These are phyloP conservation scores for Pythium pectinolyticum DNA, from an alignment of 352 stramenopile genomes.

Conservation along the genomic window DNA sequence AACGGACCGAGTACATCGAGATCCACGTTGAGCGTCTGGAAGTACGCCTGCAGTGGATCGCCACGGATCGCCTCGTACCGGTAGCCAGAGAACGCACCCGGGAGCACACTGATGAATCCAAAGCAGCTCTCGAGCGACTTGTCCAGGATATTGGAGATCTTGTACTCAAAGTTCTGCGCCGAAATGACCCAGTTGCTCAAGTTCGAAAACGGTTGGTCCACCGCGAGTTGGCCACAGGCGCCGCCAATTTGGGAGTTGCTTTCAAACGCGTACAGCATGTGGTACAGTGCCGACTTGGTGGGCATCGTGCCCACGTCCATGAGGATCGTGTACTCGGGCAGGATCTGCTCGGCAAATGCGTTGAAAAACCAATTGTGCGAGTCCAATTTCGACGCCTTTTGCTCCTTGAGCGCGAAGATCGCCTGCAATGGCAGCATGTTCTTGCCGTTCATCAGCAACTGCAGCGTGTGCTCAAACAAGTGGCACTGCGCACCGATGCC, in stretches of 20 bases:
- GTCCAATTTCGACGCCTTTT: conserved; percentile 80
- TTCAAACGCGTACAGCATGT: conserved; percentile 79
- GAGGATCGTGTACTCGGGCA: conserved; percentile 78
- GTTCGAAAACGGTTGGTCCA: conserved; percentile 82
- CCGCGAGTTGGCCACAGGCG: conserved; percentile 76
- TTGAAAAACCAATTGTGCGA: conserved; percentile 88
- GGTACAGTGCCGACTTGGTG: conserved; percentile 74
- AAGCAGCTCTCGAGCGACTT: conserved; percentile 87
- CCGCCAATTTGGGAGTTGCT: conserved; percentile 78
- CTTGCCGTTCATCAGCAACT: conserved; percentile 71
- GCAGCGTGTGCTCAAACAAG: conserved; percentile 84
- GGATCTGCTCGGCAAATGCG: conserved; percentile 79
- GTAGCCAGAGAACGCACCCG: conserved; percentile 84
- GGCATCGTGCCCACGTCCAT: conserved; percentile 87
- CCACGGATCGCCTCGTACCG: conserved; percentile 83
- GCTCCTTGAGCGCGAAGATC: conserved; percentile 81
- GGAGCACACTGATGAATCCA: conserved; percentile 86
- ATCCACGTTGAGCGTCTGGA: conserved; percentile 83
- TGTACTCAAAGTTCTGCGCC: conserved; percentile 90
- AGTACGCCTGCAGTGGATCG: conserved; percentile 77
- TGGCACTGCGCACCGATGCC: conserved; percentile 81
- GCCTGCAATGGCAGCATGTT: conserved; percentile 72
- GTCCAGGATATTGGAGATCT: conserved; percentile 88
- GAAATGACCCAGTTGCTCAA: conserved; percentile 88
- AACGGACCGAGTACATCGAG: conserved; percentile 81